phyloP scores from a whole-genome alignment of 2,329 filamentous ascomycete species.

The Seiridium cupressi region DNA sequence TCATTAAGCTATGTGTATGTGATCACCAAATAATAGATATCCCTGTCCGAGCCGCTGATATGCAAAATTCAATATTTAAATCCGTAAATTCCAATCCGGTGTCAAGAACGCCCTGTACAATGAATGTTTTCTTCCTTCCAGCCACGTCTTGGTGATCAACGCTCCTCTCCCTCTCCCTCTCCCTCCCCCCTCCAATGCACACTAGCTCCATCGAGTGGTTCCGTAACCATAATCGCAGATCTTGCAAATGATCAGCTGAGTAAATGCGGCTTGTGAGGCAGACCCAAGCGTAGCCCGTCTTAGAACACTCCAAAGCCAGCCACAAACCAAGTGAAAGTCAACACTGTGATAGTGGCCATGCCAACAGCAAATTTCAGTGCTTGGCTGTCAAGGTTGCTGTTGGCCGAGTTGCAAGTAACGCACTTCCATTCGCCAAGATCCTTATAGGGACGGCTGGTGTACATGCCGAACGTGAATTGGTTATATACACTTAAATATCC shows the following conservation, averaged over 20 bases:
- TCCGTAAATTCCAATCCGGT: not conserved
- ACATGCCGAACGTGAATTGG: conserved; percentile 57
- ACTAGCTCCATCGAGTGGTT: too few relatives aligned
- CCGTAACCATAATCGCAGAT: too few relatives aligned
- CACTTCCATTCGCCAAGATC: conserved; percentile 53
- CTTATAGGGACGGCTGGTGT: conserved; percentile 50
- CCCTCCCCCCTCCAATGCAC: not conserved
- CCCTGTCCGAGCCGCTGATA: not conserved
- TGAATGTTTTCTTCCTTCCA: not conserved
- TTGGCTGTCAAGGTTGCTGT: conserved; percentile 43
- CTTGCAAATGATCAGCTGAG: too few relatives aligned
- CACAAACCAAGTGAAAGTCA: conserved; percentile 66
- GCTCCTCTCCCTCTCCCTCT: not conserved
- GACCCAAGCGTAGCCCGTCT: conserved; percentile 9
- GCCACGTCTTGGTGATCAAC: too few relatives aligned
- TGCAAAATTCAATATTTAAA: not conserved
- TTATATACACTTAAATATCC: conserved; percentile 54
- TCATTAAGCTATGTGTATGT: conserved; percentile 9
- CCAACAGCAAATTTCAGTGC: conserved; percentile 49
- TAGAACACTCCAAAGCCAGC: conserved; percentile 42
- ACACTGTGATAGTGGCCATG: conserved; percentile 55
- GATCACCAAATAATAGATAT: not conserved
- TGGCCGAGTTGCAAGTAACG: conserved; percentile 54
- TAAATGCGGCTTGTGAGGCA: not conserved
- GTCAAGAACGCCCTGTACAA: conserved; percentile 5